Percentiles rank a stretch among this genome's conserved stretches.
Evolutionary conservation across 768 basidiomycete species (phyloP).

Genomic region (Paxillus ammoniavirescens): DNA sequence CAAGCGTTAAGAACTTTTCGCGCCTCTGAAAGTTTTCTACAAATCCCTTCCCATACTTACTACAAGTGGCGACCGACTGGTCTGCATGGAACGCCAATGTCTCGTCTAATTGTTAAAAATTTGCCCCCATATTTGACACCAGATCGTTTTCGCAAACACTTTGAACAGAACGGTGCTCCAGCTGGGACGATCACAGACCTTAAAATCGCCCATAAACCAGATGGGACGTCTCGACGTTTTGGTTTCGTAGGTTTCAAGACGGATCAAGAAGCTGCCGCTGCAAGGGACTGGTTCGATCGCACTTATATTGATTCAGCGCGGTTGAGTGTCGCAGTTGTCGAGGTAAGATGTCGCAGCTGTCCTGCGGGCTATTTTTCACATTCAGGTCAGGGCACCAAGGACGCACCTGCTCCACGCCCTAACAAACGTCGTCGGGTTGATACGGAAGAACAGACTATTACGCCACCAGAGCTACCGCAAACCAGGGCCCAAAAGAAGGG

Average conservation of each 20-base stretch:
- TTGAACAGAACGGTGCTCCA: conserved; percentile 59
- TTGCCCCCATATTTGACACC: conserved; percentile 69
- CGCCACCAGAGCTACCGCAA: conserved; percentile 4
- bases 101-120: conserved; percentile 82
- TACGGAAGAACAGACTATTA: conserved; percentile 7
- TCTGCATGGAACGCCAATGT: conserved; percentile 46
- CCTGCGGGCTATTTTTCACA: conserved; percentile 4
- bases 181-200: conserved; percentile 80
- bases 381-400: conserved; percentile 57
- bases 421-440: conserved; percentile 65
- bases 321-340: conserved; percentile 72
- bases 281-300: conserved; percentile 80
- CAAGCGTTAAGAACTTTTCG: background rate
- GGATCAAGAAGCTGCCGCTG: conserved; percentile 67
- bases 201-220: conserved; percentile 71
- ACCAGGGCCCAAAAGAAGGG: conserved; percentile 18
- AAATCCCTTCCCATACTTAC: background rate
- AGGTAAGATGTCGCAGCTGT: conserved; percentile 43
- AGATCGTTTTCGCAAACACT: conserved; percentile 63
- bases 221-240: conserved; percentile 83
- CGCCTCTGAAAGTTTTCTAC: background rate
- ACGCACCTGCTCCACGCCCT: conserved; percentile 64
- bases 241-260: conserved; percentile 93
- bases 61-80: too few relatives aligned
- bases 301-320: conserved; percentile 81